Percentiles rank a stretch among this genome's conserved stretches.
These are phyloP conservation scores for Deuterostichococcus epilithicus DNA, from an alignment of 139 green algal species.

Conservation along the genomic window DNA sequence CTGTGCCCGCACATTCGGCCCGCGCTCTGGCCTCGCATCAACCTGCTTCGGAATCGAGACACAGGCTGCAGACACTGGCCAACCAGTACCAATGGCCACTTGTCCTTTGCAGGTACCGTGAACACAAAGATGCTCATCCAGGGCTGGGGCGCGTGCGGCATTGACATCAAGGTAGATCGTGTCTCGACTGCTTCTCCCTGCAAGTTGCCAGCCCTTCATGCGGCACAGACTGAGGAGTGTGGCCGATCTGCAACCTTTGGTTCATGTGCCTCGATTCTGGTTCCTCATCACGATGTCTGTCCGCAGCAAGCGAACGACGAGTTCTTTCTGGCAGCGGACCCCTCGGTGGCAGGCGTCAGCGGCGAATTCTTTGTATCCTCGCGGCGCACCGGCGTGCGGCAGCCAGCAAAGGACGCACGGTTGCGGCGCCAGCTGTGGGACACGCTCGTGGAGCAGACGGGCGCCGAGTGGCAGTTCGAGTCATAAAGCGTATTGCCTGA, in stretches of 20 bases:
- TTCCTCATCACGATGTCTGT: background rate
- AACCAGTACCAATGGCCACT: too few species aligned
- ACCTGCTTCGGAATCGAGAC: too few species aligned
- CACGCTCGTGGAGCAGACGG: slow-evolving; percentile 38
- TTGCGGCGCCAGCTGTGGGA: slow-evolving; percentile 25
- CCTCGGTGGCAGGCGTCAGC: slow-evolving; percentile 8
- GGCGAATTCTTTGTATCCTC: slow-evolving; percentile 54
- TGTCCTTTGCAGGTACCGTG: slow-evolving; percentile 33
- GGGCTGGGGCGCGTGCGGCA: slow-evolving; percentile 65
- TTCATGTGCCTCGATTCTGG: too few species aligned
- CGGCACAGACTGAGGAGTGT: too few species aligned
- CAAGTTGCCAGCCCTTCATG: too few species aligned
- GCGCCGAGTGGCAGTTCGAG: slow-evolving; percentile 12
- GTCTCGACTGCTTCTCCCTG: too few species aligned
- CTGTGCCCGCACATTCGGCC: background rate
- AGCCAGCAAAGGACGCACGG: background rate
- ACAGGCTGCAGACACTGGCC: too few species aligned
- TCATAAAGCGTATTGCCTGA: too few species aligned
- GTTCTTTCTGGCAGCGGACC: slow-evolving; percentile 35
- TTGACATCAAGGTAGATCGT: slow-evolving; percentile 23
- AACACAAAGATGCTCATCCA: slow-evolving; percentile 73
- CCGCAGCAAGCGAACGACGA: slow-evolving; percentile 46
- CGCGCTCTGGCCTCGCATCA: background rate
- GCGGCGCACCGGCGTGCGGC: background rate
- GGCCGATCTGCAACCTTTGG: background rate